Percentiles rank a stretch among this genome's conserved stretches.
Evolutionary conservation across 2,329 filamentous ascomycete genomes (phyloP).

Genomic region (Colletotrichum orbiculare): DNA sequence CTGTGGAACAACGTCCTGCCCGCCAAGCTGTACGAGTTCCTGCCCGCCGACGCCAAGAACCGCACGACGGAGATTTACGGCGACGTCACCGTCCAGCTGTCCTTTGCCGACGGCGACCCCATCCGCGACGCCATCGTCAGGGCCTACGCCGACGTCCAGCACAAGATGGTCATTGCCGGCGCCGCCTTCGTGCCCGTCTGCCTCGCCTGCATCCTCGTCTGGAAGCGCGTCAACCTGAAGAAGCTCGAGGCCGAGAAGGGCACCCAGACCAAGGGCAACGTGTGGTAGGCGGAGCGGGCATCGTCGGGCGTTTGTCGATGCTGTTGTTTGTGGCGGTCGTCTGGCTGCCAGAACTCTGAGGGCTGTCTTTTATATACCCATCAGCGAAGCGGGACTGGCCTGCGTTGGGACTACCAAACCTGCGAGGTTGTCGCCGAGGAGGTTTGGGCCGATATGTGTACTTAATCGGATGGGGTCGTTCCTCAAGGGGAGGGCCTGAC

Average conservation of each 20-base stretch:
- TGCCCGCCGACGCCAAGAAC: slow-evolving; percentile 49
- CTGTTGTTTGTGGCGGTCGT: not conserved
- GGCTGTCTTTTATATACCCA: slow-evolving; percentile 8
- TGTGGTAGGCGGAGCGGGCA: slow-evolving; percentile 42
- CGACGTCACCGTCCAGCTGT: slow-evolving; percentile 47
- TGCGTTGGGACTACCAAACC: not conserved
- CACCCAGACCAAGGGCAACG: slow-evolving; percentile 47
- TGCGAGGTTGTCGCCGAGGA: not conserved
- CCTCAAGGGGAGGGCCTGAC: slow-evolving; percentile 4
- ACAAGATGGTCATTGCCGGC: slow-evolving; percentile 51
- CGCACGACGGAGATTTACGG: slow-evolving; percentile 56
- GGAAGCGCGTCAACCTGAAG: slow-evolving; percentile 53
- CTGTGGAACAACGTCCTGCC: slow-evolving; percentile 52
- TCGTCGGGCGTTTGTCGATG: not conserved
- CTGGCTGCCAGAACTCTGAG: not conserved
- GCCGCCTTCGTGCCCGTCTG: slow-evolving; percentile 48
- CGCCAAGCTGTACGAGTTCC: slow-evolving; percentile 46
- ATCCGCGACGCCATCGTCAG: slow-evolving; percentile 56
- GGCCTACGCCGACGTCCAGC: slow-evolving; percentile 61
- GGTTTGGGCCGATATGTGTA: slow-evolving; percentile 23
- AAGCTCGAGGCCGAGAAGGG: slow-evolving; percentile 48
- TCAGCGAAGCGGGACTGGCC: slow-evolving; percentile 1
- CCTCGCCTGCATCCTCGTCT: slow-evolving; percentile 48
- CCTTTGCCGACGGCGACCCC: slow-evolving; percentile 52
- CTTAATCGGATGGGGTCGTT: slow-evolving; percentile 22